A percentile compares a stretch with the other conserved stretches of the same genome.
Evolutionary conservation across 768 basidiomycete genomes (phyloP).

Genomic region (Ramaria rubella): DNA sequence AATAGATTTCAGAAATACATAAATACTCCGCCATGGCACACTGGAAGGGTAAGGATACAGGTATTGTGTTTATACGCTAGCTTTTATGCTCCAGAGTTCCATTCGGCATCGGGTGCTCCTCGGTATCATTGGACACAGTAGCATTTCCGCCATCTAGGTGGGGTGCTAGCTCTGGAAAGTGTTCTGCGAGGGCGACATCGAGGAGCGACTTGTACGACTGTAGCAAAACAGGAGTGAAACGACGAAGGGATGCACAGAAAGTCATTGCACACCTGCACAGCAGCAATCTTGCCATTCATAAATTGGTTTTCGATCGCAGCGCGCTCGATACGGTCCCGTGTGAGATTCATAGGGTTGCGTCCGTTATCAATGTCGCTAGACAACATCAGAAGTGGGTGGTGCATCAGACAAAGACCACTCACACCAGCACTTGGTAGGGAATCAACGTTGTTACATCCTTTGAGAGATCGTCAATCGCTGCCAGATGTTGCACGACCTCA

Average conservation of each 20-base stretch:
- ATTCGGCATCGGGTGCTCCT: background rate
- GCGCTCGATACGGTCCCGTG: constrained; percentile 72
- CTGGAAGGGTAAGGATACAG: too few relatives aligned
- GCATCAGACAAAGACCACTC: background rate
- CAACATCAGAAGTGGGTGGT: background rate
- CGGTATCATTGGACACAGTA: constrained; percentile 1
- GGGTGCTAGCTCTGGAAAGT: constrained; percentile 65
- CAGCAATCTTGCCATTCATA: constrained; percentile 83
- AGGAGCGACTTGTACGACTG: constrained; percentile 66
- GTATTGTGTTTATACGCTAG: background rate
- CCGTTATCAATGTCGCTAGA: constrained; percentile 73
- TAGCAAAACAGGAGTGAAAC: constrained; percentile 10
- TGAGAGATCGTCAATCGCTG: constrained; percentile 61
- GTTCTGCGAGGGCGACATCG: constrained; percentile 63
- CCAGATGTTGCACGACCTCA: constrained; percentile 64
- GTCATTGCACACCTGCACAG: constrained; percentile 50
- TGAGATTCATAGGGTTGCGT: constrained; percentile 76
- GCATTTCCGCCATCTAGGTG: constrained; percentile 15
- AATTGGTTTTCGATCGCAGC: constrained; percentile 87
- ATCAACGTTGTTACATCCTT: constrained; percentile 56
- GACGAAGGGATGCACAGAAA: background rate
- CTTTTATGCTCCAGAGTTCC: background rate
- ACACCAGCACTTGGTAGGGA: constrained; percentile 53
- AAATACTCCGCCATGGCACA: too few relatives aligned
- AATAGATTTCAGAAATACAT: too few relatives aligned